These are phyloP conservation scores for Scleroderma bovista DNA, from an alignment of 768 basidiomycete genomes.

Conservation along the genomic window DNA sequence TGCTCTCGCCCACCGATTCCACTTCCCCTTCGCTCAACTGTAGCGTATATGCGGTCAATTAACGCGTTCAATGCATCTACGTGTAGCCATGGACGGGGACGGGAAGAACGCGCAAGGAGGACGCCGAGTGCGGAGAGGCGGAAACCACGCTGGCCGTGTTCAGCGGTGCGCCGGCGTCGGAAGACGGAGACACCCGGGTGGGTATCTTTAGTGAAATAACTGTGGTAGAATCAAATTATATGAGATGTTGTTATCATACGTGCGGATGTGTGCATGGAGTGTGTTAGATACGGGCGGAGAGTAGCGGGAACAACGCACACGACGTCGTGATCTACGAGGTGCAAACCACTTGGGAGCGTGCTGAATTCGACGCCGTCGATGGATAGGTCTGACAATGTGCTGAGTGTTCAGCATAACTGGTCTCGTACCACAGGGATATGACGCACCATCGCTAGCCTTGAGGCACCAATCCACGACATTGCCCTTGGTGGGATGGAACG, in stretches of 20 bases:
- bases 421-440: not conserved
- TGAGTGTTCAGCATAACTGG: not conserved
- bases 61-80: conserved; percentile 58
- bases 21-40: conserved; percentile 39
- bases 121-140: conserved; percentile 76
- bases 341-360: conserved; percentile 75
- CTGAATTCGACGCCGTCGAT: conserved; percentile 76
- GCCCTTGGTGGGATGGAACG: conserved; percentile 80
- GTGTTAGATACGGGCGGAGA: no score
- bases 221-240: conserved; percentile 22
- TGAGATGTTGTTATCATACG: not conserved
- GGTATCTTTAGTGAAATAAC: conserved; percentile 67
- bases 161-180: conserved; percentile 58
- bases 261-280: not conserved
- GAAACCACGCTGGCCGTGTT: conserved; percentile 73
- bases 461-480: conserved; percentile 77
- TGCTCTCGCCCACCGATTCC: not conserved
- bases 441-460: conserved; percentile 61
- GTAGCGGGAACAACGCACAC: conserved; percentile 44
- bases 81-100: conserved; percentile 76
- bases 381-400: conserved; percentile 44
- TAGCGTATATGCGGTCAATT: conserved; percentile 46
- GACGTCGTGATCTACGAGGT: conserved; percentile 73
- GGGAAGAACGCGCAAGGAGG: conserved; percentile 55
- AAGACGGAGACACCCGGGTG: conserved; percentile 74